These are phyloP conservation scores for Acer yangbiense DNA, from an alignment of 345 rosid genomes.

Conservation along the genomic window DNA sequence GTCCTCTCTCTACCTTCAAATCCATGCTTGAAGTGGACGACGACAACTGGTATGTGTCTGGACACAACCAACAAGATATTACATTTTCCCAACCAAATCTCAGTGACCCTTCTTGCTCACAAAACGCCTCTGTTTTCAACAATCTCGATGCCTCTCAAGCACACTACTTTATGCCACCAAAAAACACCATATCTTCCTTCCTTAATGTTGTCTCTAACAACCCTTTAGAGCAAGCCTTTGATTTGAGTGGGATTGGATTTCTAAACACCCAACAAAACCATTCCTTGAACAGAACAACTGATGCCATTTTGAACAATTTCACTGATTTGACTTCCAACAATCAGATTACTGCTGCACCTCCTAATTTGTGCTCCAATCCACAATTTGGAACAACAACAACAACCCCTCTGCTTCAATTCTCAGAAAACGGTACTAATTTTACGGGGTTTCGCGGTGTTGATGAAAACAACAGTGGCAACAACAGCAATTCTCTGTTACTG, in stretches of 20 bases:
- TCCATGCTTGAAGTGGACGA: conserved; percentile 59
- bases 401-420: conserved; percentile 34
- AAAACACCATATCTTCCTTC: conserved; percentile 39
- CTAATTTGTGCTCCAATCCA: conserved; percentile 36
- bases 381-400: conserved; percentile 24
- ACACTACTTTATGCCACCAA: conserved; percentile 53
- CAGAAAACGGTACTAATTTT: conserved; percentile 37
- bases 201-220: conserved; percentile 47
- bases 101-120: conserved; percentile 57
- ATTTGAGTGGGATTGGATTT: conserved; percentile 54
- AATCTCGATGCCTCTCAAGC: conserved; percentile 61
- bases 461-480: conserved; percentile 26
- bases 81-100: conserved; percentile 48
- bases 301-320: conserved; percentile 39
- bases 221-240: conserved; percentile 51
- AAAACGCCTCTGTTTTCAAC: conserved; percentile 63
- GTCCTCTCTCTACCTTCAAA: conserved; percentile 45
- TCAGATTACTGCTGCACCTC: conserved; percentile 31
- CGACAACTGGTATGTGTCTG: conserved; percentile 46
- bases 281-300: conserved; percentile 34
- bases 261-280: conserved; percentile 51
- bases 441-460: conserved; percentile 45
- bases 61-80: conserved; percentile 44
- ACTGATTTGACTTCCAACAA: conserved; percentile 35
- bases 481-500: conserved; percentile 34